These are phyloP conservation scores for Helotiales sp. DNA, from an alignment of 2,329 filamentous ascomycete species.

Conservation along the genomic window DNA sequence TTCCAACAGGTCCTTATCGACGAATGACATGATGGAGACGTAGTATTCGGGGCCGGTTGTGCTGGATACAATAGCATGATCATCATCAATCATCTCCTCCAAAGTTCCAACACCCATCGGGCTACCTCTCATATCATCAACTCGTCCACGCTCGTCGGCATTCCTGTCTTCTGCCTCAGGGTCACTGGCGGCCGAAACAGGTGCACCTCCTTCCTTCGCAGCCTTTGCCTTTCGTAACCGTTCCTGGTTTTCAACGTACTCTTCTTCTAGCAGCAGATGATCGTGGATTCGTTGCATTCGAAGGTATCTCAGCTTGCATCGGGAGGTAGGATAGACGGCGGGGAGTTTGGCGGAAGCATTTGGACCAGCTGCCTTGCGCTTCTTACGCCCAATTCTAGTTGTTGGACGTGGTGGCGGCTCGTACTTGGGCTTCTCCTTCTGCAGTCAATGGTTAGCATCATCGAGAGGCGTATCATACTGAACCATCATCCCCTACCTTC, in stretches of 20 bases:
- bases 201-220: conserved; percentile 70
- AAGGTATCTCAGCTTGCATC: conserved; percentile 95
- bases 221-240: conserved; percentile 90
- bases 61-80: conserved; percentile 97
- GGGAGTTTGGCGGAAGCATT: conserved; percentile 96
- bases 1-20: conserved; percentile 97
- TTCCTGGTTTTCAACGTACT: conserved; percentile 99
- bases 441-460: conserved; percentile 35
- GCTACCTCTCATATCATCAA: conserved; percentile 98
- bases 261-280: conserved; percentile 93
- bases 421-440: conserved; percentile 99
- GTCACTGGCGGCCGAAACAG: conserved; percentile 63
- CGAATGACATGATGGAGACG: conserved; percentile 99
- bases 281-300: conserved; percentile 99
- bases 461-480: background rate
- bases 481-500: conserved; percentile 65
- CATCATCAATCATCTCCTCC: conserved; percentile 98
- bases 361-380: conserved; percentile 92
- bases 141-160: conserved; percentile 90
- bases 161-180: conserved; percentile 81
- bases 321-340: conserved; percentile 89
- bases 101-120: conserved; percentile 98
- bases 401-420: conserved; percentile 96
- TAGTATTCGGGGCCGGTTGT: conserved; percentile 98
- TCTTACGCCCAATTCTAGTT: conserved; percentile 96